These are phyloP conservation scores for Sarocladium brachiariae DNA, from an alignment of 2,329 filamentous ascomycete species.

Conservation along the genomic window DNA sequence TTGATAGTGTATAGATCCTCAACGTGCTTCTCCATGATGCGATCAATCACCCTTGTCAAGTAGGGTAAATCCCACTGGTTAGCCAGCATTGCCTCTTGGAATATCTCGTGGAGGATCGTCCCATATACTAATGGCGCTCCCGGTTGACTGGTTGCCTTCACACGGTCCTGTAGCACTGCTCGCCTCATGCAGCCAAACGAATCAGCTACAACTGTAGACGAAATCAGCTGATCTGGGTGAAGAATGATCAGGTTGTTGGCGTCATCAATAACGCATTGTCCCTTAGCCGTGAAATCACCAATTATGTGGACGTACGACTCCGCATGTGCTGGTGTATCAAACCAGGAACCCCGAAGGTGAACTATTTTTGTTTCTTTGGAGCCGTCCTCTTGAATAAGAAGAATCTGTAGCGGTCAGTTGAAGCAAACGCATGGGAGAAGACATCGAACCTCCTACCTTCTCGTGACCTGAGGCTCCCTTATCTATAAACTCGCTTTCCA, in stretches of 20 bases:
- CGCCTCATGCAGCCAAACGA: slow-evolving; percentile 87
- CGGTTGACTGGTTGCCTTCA: slow-evolving; percentile 81
- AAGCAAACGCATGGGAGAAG: neutral
- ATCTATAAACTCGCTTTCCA: slow-evolving; percentile 62
- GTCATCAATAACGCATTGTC: slow-evolving; percentile 78
- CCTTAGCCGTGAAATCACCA: slow-evolving; percentile 62
- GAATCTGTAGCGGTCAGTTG: slow-evolving; percentile 43
- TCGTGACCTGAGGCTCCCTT: slow-evolving; percentile 56
- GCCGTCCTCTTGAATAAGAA: slow-evolving; percentile 75
- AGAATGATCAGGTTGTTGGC: slow-evolving; percentile 77
- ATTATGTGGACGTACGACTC: slow-evolving; percentile 82
- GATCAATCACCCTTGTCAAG: slow-evolving; percentile 59
- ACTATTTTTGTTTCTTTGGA: slow-evolving; percentile 61
- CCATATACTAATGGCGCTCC: slow-evolving; percentile 83
- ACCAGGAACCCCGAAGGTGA: slow-evolving; percentile 78
- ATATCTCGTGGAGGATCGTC: slow-evolving; percentile 88
- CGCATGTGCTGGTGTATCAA: slow-evolving; percentile 66
- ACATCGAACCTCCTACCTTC: slow-evolving; percentile 52
- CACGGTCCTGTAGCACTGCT: slow-evolving; percentile 87
- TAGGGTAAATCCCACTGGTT: slow-evolving; percentile 74
- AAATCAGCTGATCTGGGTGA: slow-evolving; percentile 92
- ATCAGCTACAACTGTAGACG: slow-evolving; percentile 91
- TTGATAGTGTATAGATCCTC: slow-evolving; percentile 88
- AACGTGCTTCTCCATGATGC: slow-evolving; percentile 66
- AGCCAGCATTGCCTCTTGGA: slow-evolving; percentile 78